Percentiles rank a stretch among this genome's conserved stretches.
Evolutionary conservation across 345 rosid species (phyloP).

Genomic region (Rhodamnia argentea): DNA sequence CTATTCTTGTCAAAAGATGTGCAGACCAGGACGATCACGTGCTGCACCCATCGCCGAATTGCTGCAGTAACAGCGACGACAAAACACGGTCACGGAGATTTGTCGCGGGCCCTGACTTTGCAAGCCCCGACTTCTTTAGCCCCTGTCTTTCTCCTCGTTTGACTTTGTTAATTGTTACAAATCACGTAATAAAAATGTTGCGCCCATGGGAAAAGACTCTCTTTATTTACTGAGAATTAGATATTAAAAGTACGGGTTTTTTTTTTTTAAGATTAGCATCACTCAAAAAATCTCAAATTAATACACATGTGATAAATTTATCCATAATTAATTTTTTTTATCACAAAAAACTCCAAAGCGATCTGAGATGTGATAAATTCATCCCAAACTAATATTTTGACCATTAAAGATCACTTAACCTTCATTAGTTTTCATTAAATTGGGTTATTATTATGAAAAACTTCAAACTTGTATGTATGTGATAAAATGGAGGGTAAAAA

Average conservation of each 20-base stretch:
- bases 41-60: neutral
- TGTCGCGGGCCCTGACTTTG: neutral
- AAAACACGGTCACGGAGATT: neutral
- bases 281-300: no score
- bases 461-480: no score
- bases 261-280: no score
- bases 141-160: neutral
- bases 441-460: no score
- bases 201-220: neutral
- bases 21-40: neutral
- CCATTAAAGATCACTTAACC: no score
- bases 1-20: neutral
- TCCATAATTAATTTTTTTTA: no score
- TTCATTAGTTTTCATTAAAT: no score
- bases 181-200: neutral
- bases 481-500: no score
- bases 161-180: neutral
- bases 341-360: no score
- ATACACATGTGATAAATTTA: no score
- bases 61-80: neutral
- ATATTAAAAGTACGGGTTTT: neutral
- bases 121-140: neutral
- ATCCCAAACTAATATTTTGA: no score
- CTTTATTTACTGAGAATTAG: neutral
- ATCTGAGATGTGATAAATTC: rapidly evolving